Percentiles rank a stretch among this genome's conserved stretches.
Conservation (phyloP, 2,329 filamentous ascomycete species). For the Colletotrichum viniferum region DNA sequence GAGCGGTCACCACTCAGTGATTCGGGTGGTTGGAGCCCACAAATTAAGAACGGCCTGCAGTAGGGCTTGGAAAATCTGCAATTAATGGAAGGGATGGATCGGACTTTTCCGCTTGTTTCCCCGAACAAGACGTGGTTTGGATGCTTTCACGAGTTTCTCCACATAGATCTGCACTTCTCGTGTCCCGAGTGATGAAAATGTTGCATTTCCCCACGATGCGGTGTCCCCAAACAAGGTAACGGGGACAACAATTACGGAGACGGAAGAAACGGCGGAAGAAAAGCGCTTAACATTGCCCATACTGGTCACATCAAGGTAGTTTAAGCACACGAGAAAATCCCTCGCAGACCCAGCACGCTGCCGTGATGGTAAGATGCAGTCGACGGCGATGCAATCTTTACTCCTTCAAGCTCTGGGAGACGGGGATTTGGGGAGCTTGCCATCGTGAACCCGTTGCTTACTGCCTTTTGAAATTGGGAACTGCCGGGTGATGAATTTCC, state of each 20-base stretch:
- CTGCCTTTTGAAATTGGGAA: accelerated
- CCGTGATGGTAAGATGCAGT: accelerated
- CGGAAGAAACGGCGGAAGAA: not conserved
- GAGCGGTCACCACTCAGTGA: not conserved
- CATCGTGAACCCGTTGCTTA: not conserved
- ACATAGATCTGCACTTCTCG: not conserved
- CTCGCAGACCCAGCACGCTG: not conserved
- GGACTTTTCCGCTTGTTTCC: not conserved
- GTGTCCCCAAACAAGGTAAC: not conserved
- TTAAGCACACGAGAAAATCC: not conserved
- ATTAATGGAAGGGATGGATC: not conserved
- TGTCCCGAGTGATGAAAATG: not conserved
- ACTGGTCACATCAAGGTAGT: not conserved
- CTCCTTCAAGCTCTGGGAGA: not conserved
- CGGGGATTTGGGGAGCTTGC: not conserved
- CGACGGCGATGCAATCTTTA: not conserved
- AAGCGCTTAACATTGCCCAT: not conserved
- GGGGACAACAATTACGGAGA: not conserved
- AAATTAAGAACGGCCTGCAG: not conserved
- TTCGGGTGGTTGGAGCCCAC: not conserved
- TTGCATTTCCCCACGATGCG: not conserved
- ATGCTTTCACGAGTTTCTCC: not conserved
- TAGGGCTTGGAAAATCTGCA: not conserved
- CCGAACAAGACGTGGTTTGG: not conserved
- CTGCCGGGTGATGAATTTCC: not conserved